A percentile compares a stretch with the other conserved stretches of the same genome.
Evolutionary conservation across 1,284 basidiomycete genomes (phyloP).

Genomic region (Ceratobasidium sp.): DNA sequence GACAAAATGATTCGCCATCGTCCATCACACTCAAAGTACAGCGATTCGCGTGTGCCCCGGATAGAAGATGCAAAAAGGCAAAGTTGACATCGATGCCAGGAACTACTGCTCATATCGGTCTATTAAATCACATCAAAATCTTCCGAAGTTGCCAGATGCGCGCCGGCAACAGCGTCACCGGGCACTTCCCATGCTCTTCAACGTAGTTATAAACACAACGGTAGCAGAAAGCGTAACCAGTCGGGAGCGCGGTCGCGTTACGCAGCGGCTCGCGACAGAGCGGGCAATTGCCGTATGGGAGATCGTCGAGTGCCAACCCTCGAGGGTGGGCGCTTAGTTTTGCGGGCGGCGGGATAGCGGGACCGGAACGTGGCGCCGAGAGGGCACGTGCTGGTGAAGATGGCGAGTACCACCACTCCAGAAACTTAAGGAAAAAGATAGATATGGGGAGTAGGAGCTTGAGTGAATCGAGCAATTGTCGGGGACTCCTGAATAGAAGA

Average conservation of each 20-base stretch:
- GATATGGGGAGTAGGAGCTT: conserved; percentile 88
- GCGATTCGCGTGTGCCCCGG: neutral
- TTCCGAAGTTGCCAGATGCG: conserved; percentile 86
- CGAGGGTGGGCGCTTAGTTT: conserved; percentile 77
- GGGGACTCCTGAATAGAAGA: conserved; percentile 65
- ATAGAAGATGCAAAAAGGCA: conserved; percentile 20
- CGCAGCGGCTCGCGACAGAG: conserved; percentile 79
- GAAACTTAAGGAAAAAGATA: conserved; percentile 96
- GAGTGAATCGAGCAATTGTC: conserved; percentile 75
- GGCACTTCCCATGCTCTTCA: conserved; percentile 81
- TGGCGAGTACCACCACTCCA: conserved; percentile 99
- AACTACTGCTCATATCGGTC: conserved; percentile 10
- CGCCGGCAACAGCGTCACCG: conserved; percentile 82
- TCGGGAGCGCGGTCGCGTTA: conserved; percentile 91
- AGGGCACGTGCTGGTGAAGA: conserved; percentile 83
- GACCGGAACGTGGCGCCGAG: conserved; percentile 63
- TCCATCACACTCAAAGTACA: conserved; percentile 7
- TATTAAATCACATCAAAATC: conserved; percentile 68
- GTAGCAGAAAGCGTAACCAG: conserved; percentile 97
- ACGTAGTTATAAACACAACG: conserved; percentile 90
- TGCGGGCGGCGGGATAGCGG: conserved; percentile 76
- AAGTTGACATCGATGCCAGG: conserved; percentile 15
- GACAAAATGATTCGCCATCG: conserved; percentile 37
- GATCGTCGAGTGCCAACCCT: conserved; percentile 63
- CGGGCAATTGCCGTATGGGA: conserved; percentile 83